Evolutionary conservation across 2,329 filamentous ascomycete genomes (phyloP), one percentile per base, ranked within the genome.

Genomic region (Neonectria neomacrospora): DNA sequence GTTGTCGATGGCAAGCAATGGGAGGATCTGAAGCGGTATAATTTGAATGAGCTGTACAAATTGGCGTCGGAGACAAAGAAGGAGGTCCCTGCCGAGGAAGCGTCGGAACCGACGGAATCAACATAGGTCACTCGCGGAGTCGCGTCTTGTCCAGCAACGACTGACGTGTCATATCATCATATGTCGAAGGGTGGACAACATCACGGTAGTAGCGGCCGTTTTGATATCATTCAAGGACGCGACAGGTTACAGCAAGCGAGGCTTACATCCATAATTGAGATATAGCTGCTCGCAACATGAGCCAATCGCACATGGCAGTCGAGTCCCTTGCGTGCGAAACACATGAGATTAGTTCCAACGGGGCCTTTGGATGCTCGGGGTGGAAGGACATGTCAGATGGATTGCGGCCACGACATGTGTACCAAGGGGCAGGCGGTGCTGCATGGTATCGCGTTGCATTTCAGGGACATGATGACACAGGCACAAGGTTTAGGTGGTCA

Each of bases 11-110:
- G 86, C 14, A 75, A 73, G 45, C 88, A 92, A 73, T 96, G 90
- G 83, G 90, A 93, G 53, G 81, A 82, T 50, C 82, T 94, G 64
- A 94, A 92, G 79, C 86, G 88, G 69, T 95, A 89, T 79, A 96
- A 96, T 76, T 78, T 96, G 41, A 88, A 90, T 60, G 91, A 93
- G 76, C 85, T 95, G 23, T 92, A 91, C 74, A 81, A 82, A 60
- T 63, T 73, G 59, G 58, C 54, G n/a, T 64, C 64, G 41, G 65
- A 66, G 26, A 57, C 66, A 34, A 67, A 69, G 61, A 66, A 65
- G 63, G 63, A 71, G 52, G 61, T 54, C 18, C 34, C 61, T 64
- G 45, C 53, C 53, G 62, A 73, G 61, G 61, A 50, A 61, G 57
- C 6, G 14, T 14, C 34, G 34, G 34, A 18, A 41, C 16, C 53